Evolutionary conservation across 257 asterid genomes (phyloP).

Genomic region (Cinchona pubescens): DNA sequence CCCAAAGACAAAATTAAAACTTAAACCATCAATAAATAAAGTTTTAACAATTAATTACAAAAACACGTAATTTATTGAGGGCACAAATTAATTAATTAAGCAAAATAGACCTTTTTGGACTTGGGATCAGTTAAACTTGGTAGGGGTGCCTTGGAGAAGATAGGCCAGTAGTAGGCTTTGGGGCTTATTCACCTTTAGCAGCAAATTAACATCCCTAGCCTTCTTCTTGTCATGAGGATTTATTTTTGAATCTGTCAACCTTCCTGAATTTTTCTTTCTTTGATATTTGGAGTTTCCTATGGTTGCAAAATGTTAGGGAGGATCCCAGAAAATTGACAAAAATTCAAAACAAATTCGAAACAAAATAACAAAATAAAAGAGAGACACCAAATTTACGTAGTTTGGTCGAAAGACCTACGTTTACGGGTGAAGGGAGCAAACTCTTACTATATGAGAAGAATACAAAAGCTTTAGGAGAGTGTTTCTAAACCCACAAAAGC

Average conservation of each 20-base stretch:
- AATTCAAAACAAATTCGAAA: no score
- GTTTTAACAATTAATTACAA: no score
- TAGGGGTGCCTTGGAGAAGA: conserved; percentile 47
- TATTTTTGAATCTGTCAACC: conserved; percentile 28
- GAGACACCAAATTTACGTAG: no score
- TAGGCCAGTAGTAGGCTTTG: conserved; percentile 40
- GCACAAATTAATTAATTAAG: no score
- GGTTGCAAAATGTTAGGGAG: not conserved
- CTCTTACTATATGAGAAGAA: no score
- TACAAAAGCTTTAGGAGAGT: no score
- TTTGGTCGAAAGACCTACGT: no score
- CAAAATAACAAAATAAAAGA: no score
- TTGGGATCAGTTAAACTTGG: conserved; percentile 40
- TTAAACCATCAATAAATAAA: not conserved
- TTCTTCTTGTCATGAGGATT: conserved; percentile 53
- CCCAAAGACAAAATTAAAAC: not conserved
- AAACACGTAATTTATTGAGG: no score
- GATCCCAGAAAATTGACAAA: no score
- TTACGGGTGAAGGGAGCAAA: no score
- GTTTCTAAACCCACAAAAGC: no score
- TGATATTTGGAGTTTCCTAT: not conserved
- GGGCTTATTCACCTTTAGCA: conserved; percentile 49
- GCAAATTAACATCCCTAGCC: conserved; percentile 36
- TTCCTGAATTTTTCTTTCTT: not conserved
- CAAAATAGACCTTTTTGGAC: conserved; percentile 19